Evolutionary conservation across 1,284 basidiomycete genomes (phyloP).

Genomic region (Thecaphora thlaspeos): DNA sequence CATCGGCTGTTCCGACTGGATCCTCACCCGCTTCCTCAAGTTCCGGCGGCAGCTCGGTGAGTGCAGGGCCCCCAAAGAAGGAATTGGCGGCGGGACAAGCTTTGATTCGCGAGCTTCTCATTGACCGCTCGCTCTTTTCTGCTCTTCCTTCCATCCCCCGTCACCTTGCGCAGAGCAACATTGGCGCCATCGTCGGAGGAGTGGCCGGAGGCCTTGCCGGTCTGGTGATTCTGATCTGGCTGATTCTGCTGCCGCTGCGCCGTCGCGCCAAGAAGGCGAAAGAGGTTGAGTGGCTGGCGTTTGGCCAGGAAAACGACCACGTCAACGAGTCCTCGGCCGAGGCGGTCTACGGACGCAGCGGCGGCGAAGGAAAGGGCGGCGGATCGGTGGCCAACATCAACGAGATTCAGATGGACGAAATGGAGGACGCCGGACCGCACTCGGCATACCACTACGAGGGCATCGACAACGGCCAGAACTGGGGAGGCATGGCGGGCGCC

Average conservation of each 20-base stretch:
- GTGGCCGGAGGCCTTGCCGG: conserved; percentile 42
- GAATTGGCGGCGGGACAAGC: conserved; percentile 7
- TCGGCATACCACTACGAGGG: conserved; percentile 34
- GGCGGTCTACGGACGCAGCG: conserved; percentile 33
- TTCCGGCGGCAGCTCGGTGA: no score
- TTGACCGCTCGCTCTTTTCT: no score
- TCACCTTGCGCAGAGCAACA: no score
- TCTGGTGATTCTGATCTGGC: conserved; percentile 36
- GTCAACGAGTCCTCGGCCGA: conserved; percentile 37
- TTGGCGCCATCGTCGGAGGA: conserved; percentile 44
- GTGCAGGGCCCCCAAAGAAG: no score
- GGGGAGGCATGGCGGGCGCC: conserved; percentile 11
- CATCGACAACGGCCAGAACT: conserved; percentile 17
- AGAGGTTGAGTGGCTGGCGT: conserved; percentile 45
- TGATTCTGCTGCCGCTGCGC: conserved; percentile 40
- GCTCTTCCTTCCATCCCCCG: no score
- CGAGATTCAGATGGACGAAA: conserved; percentile 39
- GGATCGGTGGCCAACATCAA: conserved; percentile 32
- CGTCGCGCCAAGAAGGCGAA: conserved; percentile 32
- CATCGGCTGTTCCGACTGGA: conserved; percentile 14
- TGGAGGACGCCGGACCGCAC: conserved; percentile 17
- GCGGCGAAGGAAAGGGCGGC: conserved; percentile 29
- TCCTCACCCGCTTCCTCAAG: no score
- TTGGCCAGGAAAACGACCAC: conserved; percentile 43
- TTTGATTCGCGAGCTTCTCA: no score